phyloP scores from a whole-genome alignment of 2,329 filamentous ascomycete genomes.

The Aspergillus arachidicola region DNA sequence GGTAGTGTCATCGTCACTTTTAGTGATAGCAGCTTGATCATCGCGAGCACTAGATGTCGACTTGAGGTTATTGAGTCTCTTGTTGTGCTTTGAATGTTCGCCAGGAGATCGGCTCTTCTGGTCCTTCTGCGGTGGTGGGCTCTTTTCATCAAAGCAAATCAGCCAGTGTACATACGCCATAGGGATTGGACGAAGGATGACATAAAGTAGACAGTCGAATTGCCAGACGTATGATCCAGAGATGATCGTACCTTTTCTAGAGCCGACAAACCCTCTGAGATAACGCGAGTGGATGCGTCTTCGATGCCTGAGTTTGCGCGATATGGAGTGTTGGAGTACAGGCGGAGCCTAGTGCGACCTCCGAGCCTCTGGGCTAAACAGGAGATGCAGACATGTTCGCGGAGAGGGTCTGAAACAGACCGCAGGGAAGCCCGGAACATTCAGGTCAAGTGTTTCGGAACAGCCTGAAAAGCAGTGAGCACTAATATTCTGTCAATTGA shows the following conservation, averaged over 20 bases:
- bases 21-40: background rate
- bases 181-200: background rate
- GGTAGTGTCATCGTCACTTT: background rate
- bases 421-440: slow-evolving; percentile 44
- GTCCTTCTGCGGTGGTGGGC: background rate
- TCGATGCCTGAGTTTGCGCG: slow-evolving; percentile 12
- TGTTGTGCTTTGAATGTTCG: background rate
- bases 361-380: slow-evolving; percentile 32
- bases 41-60: background rate
- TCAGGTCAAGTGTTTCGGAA: slow-evolving; percentile 18
- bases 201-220: background rate
- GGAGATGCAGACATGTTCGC: slow-evolving; percentile 39
- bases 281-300: background rate
- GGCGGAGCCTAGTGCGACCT: slow-evolving; percentile 26
- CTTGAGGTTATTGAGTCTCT: background rate
- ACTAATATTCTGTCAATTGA: slow-evolving; percentile 3
- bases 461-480: background rate
- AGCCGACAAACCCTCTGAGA: slow-evolving; percentile 3
- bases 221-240: background rate
- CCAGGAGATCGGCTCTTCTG: background rate
- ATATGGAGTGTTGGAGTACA: slow-evolving; percentile 28
- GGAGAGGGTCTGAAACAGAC: slow-evolving; percentile 38
- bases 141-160: background rate
- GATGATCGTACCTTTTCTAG: slow-evolving; percentile 10
- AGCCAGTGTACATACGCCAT: background rate